Evolutionary conservation across 139 green algal species (phyloP).

Genomic region (Diplosphaera chodatii): DNA sequence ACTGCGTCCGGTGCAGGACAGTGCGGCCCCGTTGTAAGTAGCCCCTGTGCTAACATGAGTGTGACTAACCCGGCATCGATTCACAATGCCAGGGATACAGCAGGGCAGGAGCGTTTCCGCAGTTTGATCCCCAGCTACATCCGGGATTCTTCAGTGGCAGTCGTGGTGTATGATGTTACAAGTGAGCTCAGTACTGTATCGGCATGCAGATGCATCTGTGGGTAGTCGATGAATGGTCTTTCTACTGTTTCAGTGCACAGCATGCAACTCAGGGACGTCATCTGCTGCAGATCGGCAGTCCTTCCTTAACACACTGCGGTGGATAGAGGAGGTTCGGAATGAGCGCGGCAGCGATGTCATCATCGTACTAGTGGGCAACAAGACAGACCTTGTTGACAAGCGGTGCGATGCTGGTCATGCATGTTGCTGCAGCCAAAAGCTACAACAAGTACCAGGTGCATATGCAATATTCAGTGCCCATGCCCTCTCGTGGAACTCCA

Average conservation of each 20-base stretch:
- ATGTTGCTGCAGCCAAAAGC: no score
- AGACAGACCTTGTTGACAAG: slow-evolving; percentile 97
- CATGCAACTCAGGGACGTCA: no score
- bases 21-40: no score
- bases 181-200: slow-evolving; percentile 41
- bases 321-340: slow-evolving; percentile 95
- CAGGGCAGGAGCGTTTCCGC: slow-evolving; percentile 95
- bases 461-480: no score
- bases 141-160: slow-evolving; percentile 92
- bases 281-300: slow-evolving; percentile 86
- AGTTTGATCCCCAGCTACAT: slow-evolving; percentile 98
- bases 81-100: slow-evolving; percentile 81
- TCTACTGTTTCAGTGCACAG: no score
- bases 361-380: slow-evolving; percentile 98
- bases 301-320: slow-evolving; percentile 93
- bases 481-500: background rate
- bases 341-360: slow-evolving; percentile 97
- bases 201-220: background rate
- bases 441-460: no score
- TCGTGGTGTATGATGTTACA: slow-evolving; percentile 98
- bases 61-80: no score
- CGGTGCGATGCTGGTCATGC: no score
- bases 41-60: no score
- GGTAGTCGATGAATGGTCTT: background rate
- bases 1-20: background rate